Evolutionary conservation across 163 green algal genomes (phyloP), one percentile per base, ranked within the genome.

Genomic region (Scenedesmus sp.): DNA sequence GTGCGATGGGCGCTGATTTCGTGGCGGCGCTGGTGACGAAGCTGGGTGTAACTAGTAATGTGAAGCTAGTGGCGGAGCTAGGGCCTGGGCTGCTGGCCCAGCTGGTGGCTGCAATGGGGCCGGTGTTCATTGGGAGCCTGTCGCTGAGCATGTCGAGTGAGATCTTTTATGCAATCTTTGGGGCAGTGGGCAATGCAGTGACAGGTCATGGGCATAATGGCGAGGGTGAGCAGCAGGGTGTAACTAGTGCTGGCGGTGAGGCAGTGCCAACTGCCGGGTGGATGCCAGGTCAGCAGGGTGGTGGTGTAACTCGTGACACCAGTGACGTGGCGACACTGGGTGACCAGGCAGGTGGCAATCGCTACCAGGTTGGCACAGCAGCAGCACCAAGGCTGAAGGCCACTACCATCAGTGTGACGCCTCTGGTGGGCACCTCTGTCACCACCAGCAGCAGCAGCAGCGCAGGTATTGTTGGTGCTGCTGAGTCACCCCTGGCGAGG

Each of bases 101-200:
- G 12, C 56, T 93, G 52, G 67, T 88, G 46, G 55, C 57, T 0
- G 86, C 86, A 6, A 82, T 93, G 86, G 91, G 91, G 3, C 66
- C 86, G 12, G 12, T 54, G 6, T 83, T 87, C 12, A 92, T 92
- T 4, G 82, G 52, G 0, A 55, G 3, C 1, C 73, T 94, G 55
- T 82, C 85, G 56, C 59, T 67, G 10, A 83, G 66, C 73, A 81
- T 93, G 82, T 76, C 56, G 16, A 66, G 23, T 13, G 82, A 87
- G 66, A 73, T 93, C 62, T 85, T 90, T 34, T 2, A 7, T 9
- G 90, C 90, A 16, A 79, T 93, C 10, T 90, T 87, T 82, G 90
- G 90, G 2, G 54, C 46, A 8, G 56, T 90, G 16, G 54, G 46
- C 2, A 59, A 81, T 34, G 84, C 84, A 52, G 70, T 79, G 70